Percentiles rank a stretch among this genome's conserved stretches.
Evolutionary conservation across 2,329 filamentous ascomycete genomes (phyloP).

Genomic region (Beauveria scarabaeidicola): DNA sequence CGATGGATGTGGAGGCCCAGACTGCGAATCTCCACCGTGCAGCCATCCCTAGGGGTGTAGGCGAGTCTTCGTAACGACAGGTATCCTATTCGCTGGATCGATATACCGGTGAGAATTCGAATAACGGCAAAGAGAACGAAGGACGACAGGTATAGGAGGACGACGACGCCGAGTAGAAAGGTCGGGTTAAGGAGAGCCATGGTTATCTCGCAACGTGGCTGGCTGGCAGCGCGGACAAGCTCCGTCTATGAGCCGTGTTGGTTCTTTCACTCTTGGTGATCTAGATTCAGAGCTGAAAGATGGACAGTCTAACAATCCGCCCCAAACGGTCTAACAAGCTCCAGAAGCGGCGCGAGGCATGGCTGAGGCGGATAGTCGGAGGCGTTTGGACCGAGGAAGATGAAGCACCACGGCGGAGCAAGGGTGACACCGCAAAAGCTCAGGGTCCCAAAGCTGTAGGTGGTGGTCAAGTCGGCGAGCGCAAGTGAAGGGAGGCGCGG

Average conservation of each 20-base stretch:
- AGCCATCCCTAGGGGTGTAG: constrained; percentile 80
- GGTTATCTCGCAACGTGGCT: not conserved
- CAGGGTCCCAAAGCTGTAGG: not conserved
- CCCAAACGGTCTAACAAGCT: constrained; percentile 3
- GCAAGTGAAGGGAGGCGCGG: not conserved
- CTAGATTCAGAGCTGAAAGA: not conserved
- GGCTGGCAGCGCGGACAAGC: not conserved
- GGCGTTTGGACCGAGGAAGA: not conserved
- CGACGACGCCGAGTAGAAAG: constrained; percentile 76
- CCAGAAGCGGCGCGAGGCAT: constrained; percentile 2
- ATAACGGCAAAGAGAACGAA: constrained; percentile 91
- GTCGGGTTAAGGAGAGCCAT: constrained; percentile 66
- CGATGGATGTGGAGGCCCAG: constrained; percentile 83
- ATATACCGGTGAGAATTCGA: constrained; percentile 86
- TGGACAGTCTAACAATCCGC: not conserved
- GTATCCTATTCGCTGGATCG: constrained; percentile 91
- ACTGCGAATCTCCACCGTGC: constrained; percentile 82
- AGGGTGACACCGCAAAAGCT: not conserved
- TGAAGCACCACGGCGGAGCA: not conserved
- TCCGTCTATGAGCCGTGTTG: not conserved
- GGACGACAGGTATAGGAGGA: constrained; percentile 81
- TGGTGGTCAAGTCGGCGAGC: not conserved
- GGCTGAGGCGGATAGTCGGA: not conserved
- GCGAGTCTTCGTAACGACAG: constrained; percentile 84
- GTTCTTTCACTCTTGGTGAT: not conserved